Base-by-base conservation (phyloP, 192 early-diverging fungal species). In the Coemansia sp. region DNA sequence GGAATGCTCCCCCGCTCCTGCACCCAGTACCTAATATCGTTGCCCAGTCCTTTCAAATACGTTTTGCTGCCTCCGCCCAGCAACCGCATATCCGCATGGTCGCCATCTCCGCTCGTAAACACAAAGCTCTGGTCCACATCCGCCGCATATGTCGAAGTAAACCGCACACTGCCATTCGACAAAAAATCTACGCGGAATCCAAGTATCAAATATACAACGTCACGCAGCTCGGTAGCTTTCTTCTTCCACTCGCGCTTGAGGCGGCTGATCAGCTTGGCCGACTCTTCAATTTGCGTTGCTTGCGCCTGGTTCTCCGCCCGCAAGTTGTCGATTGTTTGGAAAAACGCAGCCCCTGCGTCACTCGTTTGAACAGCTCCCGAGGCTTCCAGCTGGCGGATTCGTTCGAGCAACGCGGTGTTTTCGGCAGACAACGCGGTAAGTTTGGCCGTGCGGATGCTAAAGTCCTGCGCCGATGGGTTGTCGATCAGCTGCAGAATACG, bases 401-500 rank as follows among this genome's bases (percentile, higher is more conserved):
- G 68, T 19, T 66, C 72, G 14, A 92, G 48, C 17, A 95, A 74
- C 2, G 80, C 80, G 4, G 71, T 54, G 71, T 95, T 95, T 75
- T 94, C 94, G 11, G 80, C 79, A 11, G 65, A 61, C 48, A 95
- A 74, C 5, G 84, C 77, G 14, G 89, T 80, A 6, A 95, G 82
- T 62, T 78, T 87, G 12, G 77, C 73, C 45, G 91, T 84, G n/a
- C 91, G 87, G 56, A 92, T 86, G 26, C 84, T 86, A 52, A 80
- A 85, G 58, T 90, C 88, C 14, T 59, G 71, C 2, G 86, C 69
- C 12, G 90, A 86, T 5, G 91, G 93, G 68, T 92, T 94, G 48
- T 92, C 88, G 17, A 82, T 83, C n/a, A 92, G 72, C 70, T 90
- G 83, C 49, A 94, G 76, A 17, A 94, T 80, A 17, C 88, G 86